Evolutionary conservation across 352 stramenopile genomes (phyloP), one percentile per base, ranked within the genome.

Genomic region (Phytopythium chamaehyphon): DNA sequence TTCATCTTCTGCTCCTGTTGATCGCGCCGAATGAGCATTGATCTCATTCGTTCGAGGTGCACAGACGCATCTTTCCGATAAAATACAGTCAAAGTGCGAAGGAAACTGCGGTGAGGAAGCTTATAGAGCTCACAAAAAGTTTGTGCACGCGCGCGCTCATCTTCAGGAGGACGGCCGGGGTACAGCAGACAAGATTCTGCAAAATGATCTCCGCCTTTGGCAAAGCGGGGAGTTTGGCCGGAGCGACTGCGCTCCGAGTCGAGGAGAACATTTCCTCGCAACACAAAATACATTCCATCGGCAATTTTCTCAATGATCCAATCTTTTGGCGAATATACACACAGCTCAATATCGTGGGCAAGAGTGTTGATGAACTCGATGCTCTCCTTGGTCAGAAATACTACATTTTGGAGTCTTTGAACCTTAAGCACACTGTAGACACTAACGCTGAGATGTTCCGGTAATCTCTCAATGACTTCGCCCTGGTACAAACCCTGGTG

Each of bases 1-100:
- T 92, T 88, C 70, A 86, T 89, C 58, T 92, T 92, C 44, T 88
- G 78, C 44, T 87, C 64, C 36, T 92, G 81, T 31, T 88, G 74
- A 28, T 92, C 78, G 0, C 61, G 66, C 3, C 73, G 60, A 16
- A 51, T 70, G 7, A 80, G 65, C 54, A 82, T 80, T 10, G 71
- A 76, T 0, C 63, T 69, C 80, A 90, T 87, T 11, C 62, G 51
- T 45, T 79, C 75, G 24, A 90, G 54, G 14, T 69, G 51, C 11
- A 50, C 43, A 3, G 46, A 31, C 0, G 61, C 62, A 2, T 66
- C 59, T 2, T 72, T 56, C 8, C 73, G 69, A 43, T 87, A 78
- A 39, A 88, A 90, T 31, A 71, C 67, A 21, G 48, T 61, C 1
- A 92, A 22, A 0, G 76, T 76, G 19, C 68, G 75, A 31, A 69